Percentiles rank a stretch among this genome's conserved stretches.
Evolutionary conservation across 495 filamentous ascomycete genomes (phyloP).

Genomic region (Hyphodiscus hymeniophilus): DNA sequence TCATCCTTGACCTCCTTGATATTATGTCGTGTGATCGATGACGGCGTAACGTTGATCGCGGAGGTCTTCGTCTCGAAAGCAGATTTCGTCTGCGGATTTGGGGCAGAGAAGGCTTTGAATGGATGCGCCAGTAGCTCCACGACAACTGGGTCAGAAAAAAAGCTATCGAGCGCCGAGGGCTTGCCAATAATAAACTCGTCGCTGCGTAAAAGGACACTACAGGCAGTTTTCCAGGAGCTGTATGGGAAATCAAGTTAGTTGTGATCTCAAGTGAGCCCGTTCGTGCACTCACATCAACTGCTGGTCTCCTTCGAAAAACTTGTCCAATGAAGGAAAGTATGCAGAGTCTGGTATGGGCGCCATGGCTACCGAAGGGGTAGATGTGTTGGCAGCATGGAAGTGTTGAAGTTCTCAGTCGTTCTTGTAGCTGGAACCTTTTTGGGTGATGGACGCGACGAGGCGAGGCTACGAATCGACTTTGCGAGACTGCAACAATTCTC

Average conservation of each 20-base stretch:
- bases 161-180: constrained; percentile 44
- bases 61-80: constrained; percentile 84
- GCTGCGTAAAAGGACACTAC: constrained; percentile 43
- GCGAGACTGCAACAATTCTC: too few species aligned
- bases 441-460: not conserved
- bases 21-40: constrained; percentile 57
- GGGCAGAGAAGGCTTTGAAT: constrained; percentile 49
- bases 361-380: constrained; percentile 47
- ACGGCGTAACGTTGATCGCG: constrained; percentile 77
- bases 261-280: not conserved
- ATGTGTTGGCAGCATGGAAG: constrained; percentile 17
- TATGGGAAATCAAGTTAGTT: constrained; percentile 6
- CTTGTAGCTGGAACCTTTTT: not conserved
- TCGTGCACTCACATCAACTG: constrained; percentile 48
- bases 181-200: constrained; percentile 25
- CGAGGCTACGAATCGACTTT: not conserved
- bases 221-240: constrained; percentile 66
- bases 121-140: constrained; percentile 56
- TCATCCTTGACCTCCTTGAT: constrained; percentile 80
- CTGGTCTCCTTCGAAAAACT: constrained; percentile 49
- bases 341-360: constrained; percentile 48
- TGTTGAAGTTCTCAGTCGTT: not conserved
- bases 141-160: constrained; percentile 60
- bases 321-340: constrained; percentile 58
- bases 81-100: constrained; percentile 51